A percentile compares a stretch with the other conserved stretches of the same genome.
Evolutionary conservation across 768 basidiomycete species (phyloP).

Genomic region (Tylopilus subfusipes): DNA sequence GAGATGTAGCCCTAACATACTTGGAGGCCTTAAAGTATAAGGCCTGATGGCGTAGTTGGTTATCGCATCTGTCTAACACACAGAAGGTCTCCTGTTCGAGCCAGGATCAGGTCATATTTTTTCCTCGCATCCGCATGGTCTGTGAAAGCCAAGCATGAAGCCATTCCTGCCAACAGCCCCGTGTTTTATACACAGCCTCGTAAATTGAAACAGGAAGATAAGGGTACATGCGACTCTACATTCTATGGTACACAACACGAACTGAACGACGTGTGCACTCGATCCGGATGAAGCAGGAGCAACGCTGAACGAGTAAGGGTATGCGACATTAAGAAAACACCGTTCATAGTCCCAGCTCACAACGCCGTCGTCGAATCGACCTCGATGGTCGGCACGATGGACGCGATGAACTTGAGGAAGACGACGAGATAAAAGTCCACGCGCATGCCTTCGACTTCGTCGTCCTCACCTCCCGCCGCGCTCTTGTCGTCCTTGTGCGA

Average conservation of each 20-base stretch:
- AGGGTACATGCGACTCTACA: constrained; percentile 23
- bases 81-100: constrained; percentile 71
- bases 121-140: not conserved
- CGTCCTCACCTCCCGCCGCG: constrained; percentile 29
- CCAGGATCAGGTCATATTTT: constrained; percentile 44
- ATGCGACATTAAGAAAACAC: constrained; percentile 5
- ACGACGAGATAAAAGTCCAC: constrained; percentile 98
- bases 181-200: not conserved
- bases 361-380: constrained; percentile 88
- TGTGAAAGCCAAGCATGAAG: too few species aligned
- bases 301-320: constrained; percentile 7
- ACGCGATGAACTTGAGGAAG: constrained; percentile 98
- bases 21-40: too few species aligned
- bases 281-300: constrained; percentile 3
- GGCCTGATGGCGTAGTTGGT: constrained; percentile 48
- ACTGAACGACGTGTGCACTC: not conserved
- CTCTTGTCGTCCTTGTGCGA: constrained; percentile 52
- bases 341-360: constrained; percentile 27
- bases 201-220: constrained; percentile 17
- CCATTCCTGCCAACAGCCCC: too few species aligned
- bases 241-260: constrained; percentile 20
- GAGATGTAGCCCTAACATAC: too few species aligned
- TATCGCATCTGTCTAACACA: constrained; percentile 82
- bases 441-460: constrained; percentile 85
- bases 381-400: constrained; percentile 98